phyloP scores from a whole-genome alignment of 352 stramenopile genomes.

The Thalassiosira ordinaria region DNA sequence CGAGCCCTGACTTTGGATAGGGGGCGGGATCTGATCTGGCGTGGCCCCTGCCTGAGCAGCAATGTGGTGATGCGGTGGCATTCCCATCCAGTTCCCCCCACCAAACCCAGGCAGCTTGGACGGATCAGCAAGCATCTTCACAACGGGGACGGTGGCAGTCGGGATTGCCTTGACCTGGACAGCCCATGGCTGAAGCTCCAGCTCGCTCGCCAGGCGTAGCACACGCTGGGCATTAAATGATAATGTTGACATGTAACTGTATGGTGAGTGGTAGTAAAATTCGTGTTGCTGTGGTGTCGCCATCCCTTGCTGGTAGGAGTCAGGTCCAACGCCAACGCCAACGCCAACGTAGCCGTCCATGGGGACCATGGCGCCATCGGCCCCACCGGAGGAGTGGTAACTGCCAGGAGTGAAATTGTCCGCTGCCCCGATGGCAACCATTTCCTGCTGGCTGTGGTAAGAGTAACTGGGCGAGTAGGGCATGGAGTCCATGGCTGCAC shows the following conservation, averaged over 20 bases:
- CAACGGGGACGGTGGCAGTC: constrained; percentile 86
- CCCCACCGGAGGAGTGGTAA: no score
- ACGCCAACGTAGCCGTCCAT: neutral
- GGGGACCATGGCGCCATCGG: neutral
- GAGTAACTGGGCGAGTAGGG: constrained; percentile 17
- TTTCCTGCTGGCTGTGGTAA: constrained; percentile 14
- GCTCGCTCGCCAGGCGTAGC: constrained; percentile 68
- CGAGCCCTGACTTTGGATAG: constrained; percentile 27
- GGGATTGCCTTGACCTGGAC: constrained; percentile 87
- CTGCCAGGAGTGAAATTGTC: constrained; percentile 18
- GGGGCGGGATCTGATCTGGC: neutral
- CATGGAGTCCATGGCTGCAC: neutral
- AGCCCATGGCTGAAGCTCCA: constrained; percentile 82
- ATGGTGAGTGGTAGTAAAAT: constrained; percentile 48
- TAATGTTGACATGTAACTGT: constrained; percentile 51
- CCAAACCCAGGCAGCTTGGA: constrained; percentile 60
- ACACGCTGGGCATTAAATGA: constrained; percentile 76
- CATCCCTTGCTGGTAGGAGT: no score
- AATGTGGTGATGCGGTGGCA: constrained; percentile 55
- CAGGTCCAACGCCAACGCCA: no score
- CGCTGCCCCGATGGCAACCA: neutral
- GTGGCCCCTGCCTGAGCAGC: constrained; percentile 31
- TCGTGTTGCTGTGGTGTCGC: no score
- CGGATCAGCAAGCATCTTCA: constrained; percentile 87
- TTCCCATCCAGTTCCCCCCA: constrained; percentile 44